Percentiles rank a stretch among this genome's conserved stretches.
phyloP scores from a whole-genome alignment of 257 asterid species.

The Fraxinus pennsylvanica region DNA sequence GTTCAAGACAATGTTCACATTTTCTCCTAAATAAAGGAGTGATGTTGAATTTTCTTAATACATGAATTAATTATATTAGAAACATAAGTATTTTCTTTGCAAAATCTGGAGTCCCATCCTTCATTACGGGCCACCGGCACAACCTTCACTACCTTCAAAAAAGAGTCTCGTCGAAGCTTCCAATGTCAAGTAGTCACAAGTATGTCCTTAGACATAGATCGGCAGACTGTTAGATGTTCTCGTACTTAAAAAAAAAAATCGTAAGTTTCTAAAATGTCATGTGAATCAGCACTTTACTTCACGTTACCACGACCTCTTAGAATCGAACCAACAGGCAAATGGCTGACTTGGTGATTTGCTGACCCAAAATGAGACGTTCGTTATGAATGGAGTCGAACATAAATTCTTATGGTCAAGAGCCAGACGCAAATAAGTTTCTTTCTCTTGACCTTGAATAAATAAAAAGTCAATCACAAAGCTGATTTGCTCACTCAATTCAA shows the following conservation, averaged over 20 bases:
- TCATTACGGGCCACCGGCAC: not conserved
- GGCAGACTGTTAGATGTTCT: no score
- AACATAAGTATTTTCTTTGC: not conserved
- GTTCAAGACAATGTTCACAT: not conserved
- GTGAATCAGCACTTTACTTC: no score
- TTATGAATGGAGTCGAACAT: not conserved
- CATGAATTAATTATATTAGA: not conserved
- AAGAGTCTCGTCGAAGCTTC: not conserved
- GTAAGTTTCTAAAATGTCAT: no score
- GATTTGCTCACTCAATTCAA: not conserved
- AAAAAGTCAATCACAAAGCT: not conserved
- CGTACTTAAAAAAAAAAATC: no score
- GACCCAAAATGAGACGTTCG: not conserved
- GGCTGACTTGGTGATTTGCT: not conserved
- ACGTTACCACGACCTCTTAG: no score
- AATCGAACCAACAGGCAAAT: no score
- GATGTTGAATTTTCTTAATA: not conserved
- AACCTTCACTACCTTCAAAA: not conserved
- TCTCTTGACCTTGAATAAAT: not conserved
- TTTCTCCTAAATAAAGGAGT: not conserved
- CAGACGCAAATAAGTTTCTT: not conserved
- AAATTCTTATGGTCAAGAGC: not conserved
- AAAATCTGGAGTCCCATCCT: not conserved
- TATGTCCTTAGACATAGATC: no score
- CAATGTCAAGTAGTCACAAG: no score